Evolutionary conservation across 2,329 filamentous ascomycete species (phyloP).

Genomic region (Ustulina deusta): DNA sequence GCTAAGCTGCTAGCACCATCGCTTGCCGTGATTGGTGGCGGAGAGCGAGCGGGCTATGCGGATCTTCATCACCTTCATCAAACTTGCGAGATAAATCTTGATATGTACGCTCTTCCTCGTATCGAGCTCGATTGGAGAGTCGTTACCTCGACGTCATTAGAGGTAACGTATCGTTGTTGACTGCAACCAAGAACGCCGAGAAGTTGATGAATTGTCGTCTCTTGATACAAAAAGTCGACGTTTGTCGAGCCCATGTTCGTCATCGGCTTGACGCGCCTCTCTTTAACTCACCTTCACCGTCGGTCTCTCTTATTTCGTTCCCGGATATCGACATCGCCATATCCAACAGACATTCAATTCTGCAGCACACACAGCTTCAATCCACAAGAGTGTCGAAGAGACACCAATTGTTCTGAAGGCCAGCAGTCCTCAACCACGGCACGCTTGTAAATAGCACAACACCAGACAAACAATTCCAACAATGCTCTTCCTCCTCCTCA

Average conservation of each 20-base stretch:
- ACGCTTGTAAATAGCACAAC: not conserved
- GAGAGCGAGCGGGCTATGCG: not conserved
- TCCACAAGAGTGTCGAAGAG: not conserved
- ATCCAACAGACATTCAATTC: not conserved
- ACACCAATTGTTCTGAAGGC: not conserved
- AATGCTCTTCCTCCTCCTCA: conserved; percentile 26
- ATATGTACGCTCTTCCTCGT: not conserved
- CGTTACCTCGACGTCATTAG: not conserved
- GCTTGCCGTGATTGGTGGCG: not conserved
- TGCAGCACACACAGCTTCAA: not conserved
- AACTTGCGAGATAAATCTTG: not conserved
- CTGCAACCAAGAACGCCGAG: not conserved
- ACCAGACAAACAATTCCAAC: conserved; percentile 1
- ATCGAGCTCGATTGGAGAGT: no score
- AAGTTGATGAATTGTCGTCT: not conserved
- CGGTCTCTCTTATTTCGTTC: not conserved
- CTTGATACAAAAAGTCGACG: not conserved
- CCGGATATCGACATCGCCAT: not conserved
- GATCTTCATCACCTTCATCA: conserved; percentile 10
- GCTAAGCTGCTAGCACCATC: not conserved
- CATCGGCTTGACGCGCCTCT: conserved; percentile 7
- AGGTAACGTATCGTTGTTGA: not conserved
- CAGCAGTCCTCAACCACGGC: not conserved
- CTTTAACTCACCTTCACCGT: not conserved
- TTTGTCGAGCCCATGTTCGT: not conserved